These are phyloP conservation scores for Sugiyamaella novakii DNA, from an alignment of 1,139 yeast genomes.

Conservation along the genomic window DNA sequence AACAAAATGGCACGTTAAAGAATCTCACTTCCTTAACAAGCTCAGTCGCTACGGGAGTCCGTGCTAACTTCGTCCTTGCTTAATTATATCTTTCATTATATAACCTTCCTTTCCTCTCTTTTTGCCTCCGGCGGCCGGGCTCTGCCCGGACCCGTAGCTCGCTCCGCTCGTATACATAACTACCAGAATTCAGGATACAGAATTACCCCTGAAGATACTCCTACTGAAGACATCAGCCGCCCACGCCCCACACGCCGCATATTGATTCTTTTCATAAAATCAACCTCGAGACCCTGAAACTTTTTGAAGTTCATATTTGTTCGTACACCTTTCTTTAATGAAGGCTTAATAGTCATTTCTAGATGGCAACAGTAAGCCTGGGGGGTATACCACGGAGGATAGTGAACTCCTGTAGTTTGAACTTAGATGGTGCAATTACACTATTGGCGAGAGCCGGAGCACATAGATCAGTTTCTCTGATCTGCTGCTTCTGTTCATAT, in stretches of 20 bases:
- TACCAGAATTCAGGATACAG: too few relatives aligned
- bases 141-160: too few relatives aligned
- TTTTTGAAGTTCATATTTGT: background rate
- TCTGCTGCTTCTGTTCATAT: background rate
- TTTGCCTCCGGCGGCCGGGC: too few relatives aligned
- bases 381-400: conserved; percentile 7
- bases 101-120: too few relatives aligned
- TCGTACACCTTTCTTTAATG: background rate
- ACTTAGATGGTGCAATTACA: background rate
- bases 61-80: conserved; percentile 18
- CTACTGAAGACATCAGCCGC: too few relatives aligned
- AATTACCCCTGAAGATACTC: background rate
- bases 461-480: background rate
- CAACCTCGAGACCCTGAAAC: background rate
- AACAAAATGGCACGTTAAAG: conserved; percentile 1
- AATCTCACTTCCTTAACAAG: conserved; percentile 23
- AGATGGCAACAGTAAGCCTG: conserved; percentile 10
- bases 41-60: conserved; percentile 22
- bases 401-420: background rate
- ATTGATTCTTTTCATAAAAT: background rate
- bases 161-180: too few relatives aligned
- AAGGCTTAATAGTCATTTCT: background rate
- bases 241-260: background rate
- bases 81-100: too few relatives aligned
- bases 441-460: background rate